Percentiles rank a stretch among this genome's conserved stretches.
Evolutionary conservation across 495 filamentous ascomycete species (phyloP).

Genomic region (Penicillium argentinense): DNA sequence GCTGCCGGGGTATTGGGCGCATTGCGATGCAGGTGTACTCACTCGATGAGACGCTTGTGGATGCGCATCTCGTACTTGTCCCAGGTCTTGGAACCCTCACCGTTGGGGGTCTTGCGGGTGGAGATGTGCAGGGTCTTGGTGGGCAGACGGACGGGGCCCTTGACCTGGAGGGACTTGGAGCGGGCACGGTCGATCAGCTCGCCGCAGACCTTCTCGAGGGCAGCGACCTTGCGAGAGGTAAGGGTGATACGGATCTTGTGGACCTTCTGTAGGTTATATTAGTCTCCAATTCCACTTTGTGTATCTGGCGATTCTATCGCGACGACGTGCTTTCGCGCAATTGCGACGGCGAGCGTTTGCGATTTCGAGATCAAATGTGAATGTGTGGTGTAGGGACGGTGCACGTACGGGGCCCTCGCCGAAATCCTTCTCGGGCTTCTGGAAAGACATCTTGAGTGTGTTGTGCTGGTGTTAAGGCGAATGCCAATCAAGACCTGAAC

Average conservation of each 20-base stretch:
- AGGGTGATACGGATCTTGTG: slow-evolving; percentile 99
- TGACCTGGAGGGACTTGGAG: slow-evolving; percentile 96
- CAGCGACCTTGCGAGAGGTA: slow-evolving; percentile 85
- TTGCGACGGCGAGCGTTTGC: not conserved
- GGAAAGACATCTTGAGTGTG: slow-evolving; percentile 80
- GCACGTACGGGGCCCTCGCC: slow-evolving; percentile 75
- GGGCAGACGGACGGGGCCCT: slow-evolving; percentile 97
- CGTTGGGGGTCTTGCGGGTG: slow-evolving; percentile 94
- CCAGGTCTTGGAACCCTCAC: slow-evolving; percentile 99
- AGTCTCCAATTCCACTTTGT: slow-evolving; percentile 5
- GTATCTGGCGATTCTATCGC: not conserved
- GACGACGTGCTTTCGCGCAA: not conserved
- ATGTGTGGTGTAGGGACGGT: not conserved
- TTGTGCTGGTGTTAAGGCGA: slow-evolving; percentile 24
- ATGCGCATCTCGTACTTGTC: slow-evolving; percentile 99
- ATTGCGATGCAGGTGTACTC: slow-evolving; percentile 29
- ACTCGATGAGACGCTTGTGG: slow-evolving; percentile 97
- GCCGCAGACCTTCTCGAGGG: slow-evolving; percentile 97
- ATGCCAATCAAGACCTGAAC: slow-evolving; percentile 63
- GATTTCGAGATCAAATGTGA: not conserved
- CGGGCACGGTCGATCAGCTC: slow-evolving; percentile 99
- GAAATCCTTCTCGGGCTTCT: slow-evolving; percentile 94
- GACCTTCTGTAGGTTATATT: slow-evolving; percentile 64
- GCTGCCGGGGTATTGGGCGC: no score
- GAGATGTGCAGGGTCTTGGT: slow-evolving; percentile 97